These are phyloP conservation scores for Lablab purpureus DNA, from an alignment of 306 rosid genomes.

Conservation along the genomic window DNA sequence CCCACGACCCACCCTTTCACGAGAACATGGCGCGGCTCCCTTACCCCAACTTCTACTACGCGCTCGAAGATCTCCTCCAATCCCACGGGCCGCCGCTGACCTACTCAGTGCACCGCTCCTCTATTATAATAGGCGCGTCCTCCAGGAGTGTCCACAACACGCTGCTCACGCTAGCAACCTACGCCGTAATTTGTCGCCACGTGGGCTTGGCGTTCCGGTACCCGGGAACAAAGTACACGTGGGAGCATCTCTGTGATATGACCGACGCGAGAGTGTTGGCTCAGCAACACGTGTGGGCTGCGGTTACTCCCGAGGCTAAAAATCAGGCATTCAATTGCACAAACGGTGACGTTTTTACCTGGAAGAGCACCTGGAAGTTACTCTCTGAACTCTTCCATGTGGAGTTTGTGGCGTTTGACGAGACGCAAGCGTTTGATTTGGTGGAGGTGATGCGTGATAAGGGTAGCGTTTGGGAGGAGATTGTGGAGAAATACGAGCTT, in stretches of 20 bases:
- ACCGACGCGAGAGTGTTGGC: constrained; percentile 47
- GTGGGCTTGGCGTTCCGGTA: constrained; percentile 46
- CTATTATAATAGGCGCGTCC: constrained; percentile 50
- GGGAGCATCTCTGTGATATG: constrained; percentile 63
- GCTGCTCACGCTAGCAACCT: constrained; percentile 25
- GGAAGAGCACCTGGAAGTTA: constrained; percentile 52
- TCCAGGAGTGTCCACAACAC: constrained; percentile 28
- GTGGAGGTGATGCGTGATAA: constrained; percentile 51
- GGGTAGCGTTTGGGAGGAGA: constrained; percentile 52
- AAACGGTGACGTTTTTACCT: constrained; percentile 50
- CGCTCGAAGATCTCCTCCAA: constrained; percentile 46
- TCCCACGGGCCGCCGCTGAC: not conserved
- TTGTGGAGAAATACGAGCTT: constrained; percentile 54
- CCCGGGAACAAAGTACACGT: constrained; percentile 47
- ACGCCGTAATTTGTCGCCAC: constrained; percentile 47
- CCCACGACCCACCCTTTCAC: constrained; percentile 46
- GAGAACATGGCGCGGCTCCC: constrained; percentile 45
- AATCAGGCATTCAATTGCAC: constrained; percentile 57
- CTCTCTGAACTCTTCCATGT: constrained; percentile 30
- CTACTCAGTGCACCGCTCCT: constrained; percentile 51
- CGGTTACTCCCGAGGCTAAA: constrained; percentile 31
- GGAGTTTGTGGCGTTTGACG: constrained; percentile 46
- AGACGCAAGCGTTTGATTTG: constrained; percentile 40
- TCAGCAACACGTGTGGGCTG: constrained; percentile 60
- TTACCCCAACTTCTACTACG: constrained; percentile 56